A percentile compares a stretch with the other conserved stretches of the same genome.
Conservation (phyloP, 208 protist species). For the Crithidia bombi region DNA sequence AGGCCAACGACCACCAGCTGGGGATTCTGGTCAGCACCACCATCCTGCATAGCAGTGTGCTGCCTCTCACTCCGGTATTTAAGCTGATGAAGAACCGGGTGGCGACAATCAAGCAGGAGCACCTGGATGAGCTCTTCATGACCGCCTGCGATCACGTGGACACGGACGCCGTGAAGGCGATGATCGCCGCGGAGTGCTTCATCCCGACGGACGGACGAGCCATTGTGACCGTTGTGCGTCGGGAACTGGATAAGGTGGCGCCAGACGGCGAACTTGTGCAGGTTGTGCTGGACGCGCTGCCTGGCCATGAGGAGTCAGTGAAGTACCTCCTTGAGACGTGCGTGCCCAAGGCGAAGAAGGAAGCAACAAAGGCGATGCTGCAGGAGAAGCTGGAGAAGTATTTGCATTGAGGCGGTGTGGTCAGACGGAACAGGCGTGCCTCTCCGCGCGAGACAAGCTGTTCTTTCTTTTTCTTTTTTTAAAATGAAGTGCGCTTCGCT, state of each 20-base stretch:
- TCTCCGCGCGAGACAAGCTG: too few relatives aligned
- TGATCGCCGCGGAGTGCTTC: constrained; percentile 69
- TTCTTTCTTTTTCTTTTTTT: constrained; percentile 25
- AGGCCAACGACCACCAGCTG: constrained; percentile 73
- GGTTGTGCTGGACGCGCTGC: constrained; percentile 48
- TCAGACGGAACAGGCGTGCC: too few relatives aligned
- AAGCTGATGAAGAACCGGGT: constrained; percentile 49
- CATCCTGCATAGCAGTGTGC: constrained; percentile 61
- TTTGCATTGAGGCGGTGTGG: constrained; percentile 10
- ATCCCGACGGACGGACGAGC: constrained; percentile 55
- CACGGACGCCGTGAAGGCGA: constrained; percentile 51
- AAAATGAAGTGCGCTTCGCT: not conserved
- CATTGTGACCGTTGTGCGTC: constrained; percentile 64
- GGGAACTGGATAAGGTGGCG: constrained; percentile 40
- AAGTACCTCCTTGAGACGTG: constrained; percentile 50
- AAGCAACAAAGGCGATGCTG: constrained; percentile 37
- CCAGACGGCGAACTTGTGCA: constrained; percentile 62
- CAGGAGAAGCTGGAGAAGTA: constrained; percentile 38
- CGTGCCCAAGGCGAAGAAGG: constrained; percentile 44
- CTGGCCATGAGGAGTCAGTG: constrained; percentile 42
- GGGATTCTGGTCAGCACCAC: constrained; percentile 57
- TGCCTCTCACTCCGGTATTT: constrained; percentile 61
- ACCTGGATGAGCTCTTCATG: constrained; percentile 73
- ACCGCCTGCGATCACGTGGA: constrained; percentile 72
- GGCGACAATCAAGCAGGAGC: constrained; percentile 53